phyloP scores from a whole-genome alignment of 2,329 filamentous ascomycete genomes.

The Balansia obtecta region DNA sequence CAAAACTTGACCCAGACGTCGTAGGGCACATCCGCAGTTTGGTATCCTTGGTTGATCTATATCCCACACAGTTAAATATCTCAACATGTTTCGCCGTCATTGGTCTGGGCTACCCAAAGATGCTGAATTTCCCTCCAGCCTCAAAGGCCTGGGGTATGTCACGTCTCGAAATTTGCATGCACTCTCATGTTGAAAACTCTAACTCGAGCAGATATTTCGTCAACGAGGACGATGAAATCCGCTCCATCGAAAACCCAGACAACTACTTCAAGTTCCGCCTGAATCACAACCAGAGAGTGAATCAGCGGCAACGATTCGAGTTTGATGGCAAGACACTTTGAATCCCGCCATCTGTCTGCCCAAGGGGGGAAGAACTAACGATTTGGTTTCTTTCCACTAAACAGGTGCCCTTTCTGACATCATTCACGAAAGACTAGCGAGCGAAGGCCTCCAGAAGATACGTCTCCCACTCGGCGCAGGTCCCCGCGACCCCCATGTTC shows the following conservation, averaged over 20 bases:
- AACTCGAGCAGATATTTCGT: constrained; percentile 55
- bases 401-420: constrained; percentile 50
- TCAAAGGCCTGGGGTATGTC: constrained; percentile 58
- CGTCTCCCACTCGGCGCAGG: constrained; percentile 46
- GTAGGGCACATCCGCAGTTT: too few relatives aligned
- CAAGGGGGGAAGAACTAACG: not conserved
- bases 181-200: not conserved
- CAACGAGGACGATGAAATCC: constrained; percentile 63
- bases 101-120: constrained; percentile 60
- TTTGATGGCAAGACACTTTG: constrained; percentile 51
- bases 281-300: constrained; percentile 63
- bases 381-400: not conserved
- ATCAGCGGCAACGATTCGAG: constrained; percentile 59
- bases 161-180: not conserved
- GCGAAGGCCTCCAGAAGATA: constrained; percentile 45
- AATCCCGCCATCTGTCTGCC: not conserved
- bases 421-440: constrained; percentile 48
- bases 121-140: constrained; percentile 48
- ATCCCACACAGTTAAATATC: not conserved
- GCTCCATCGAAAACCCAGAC: constrained; percentile 53
- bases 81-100: constrained; percentile 59
- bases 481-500: constrained; percentile 43
- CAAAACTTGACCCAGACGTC: too few relatives aligned
- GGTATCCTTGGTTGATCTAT: not conserved
- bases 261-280: constrained; percentile 64